phyloP scores from a whole-genome alignment of 306 rosid species.

The Pueraria montana region DNA sequence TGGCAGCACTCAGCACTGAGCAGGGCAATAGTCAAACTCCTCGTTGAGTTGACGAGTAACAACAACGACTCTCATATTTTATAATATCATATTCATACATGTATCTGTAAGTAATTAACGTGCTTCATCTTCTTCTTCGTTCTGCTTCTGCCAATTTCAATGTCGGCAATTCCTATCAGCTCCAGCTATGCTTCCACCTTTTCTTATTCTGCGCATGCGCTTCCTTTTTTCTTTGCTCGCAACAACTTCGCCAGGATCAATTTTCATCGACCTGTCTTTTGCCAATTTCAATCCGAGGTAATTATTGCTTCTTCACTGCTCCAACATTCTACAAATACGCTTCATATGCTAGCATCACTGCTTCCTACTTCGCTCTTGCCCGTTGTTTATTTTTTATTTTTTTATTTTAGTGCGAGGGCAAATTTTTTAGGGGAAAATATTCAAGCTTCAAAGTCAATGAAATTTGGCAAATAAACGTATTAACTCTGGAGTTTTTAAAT shows the following conservation, averaged over 20 bases:
- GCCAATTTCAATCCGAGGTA: slow-evolving; percentile 51
- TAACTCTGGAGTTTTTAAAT: too few relatives aligned
- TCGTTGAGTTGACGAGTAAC: too few relatives aligned
- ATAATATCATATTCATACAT: background rate
- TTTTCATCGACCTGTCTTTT: slow-evolving; percentile 37
- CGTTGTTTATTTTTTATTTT: background rate
- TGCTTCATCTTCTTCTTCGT: slow-evolving; percentile 27
- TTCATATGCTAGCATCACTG: background rate
- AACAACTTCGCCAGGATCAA: slow-evolving; percentile 29
- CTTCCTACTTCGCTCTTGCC: background rate
- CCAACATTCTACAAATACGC: background rate
- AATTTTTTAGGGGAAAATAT: background rate
- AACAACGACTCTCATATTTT: too few relatives aligned
- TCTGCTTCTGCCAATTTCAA: slow-evolving; percentile 37
- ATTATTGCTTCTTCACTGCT: background rate
- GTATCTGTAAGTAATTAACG: background rate
- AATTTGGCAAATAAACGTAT: background rate
- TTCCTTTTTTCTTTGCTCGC: slow-evolving; percentile 41
- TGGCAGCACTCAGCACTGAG: too few relatives aligned
- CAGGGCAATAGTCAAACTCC: too few relatives aligned
- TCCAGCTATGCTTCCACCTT: slow-evolving; percentile 39
- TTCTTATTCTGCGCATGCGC: slow-evolving; percentile 31
- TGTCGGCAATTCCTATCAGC: slow-evolving; percentile 35
- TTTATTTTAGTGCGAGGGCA: too few relatives aligned
- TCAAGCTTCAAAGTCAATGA: background rate